phyloP scores from a whole-genome alignment of 75 land plant species.

The Sequoiadendron giganteum region DNA sequence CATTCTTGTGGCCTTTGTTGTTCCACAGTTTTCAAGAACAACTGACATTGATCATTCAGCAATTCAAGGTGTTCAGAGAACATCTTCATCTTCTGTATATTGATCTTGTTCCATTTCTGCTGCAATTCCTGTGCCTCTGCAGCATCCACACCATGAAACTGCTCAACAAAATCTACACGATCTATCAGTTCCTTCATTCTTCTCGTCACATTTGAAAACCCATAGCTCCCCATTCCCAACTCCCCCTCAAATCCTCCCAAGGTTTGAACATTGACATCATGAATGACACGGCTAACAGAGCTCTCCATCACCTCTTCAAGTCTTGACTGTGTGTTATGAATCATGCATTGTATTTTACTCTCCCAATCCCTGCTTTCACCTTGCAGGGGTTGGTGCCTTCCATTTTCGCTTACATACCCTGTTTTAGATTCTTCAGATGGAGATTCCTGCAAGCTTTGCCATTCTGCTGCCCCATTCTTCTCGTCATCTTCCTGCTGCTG shows the following conservation, averaged over 20 bases:
- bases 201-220: not conserved
- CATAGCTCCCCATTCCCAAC: not conserved
- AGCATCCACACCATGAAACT: not conserved
- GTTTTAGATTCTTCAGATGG: too few relatives aligned
- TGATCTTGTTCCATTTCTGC: not conserved
- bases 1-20: not conserved
- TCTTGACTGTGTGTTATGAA: too few relatives aligned
- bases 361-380: too few relatives aligned
- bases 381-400: too few relatives aligned
- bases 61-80: not conserved
- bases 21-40: not conserved
- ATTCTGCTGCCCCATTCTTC: not conserved
- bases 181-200: not conserved
- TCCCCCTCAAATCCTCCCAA: not conserved
- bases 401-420: too few relatives aligned
- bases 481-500: too few relatives aligned
- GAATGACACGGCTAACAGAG: too few relatives aligned
- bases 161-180: not conserved
- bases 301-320: too few relatives aligned
- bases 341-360: too few relatives aligned
- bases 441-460: too few relatives aligned
- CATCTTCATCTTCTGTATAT: not conserved
- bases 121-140: not conserved
- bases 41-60: not conserved
- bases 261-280: not conserved